phyloP scores from a whole-genome alignment of 495 filamentous ascomycete species.

The Penicillium flavigenum region DNA sequence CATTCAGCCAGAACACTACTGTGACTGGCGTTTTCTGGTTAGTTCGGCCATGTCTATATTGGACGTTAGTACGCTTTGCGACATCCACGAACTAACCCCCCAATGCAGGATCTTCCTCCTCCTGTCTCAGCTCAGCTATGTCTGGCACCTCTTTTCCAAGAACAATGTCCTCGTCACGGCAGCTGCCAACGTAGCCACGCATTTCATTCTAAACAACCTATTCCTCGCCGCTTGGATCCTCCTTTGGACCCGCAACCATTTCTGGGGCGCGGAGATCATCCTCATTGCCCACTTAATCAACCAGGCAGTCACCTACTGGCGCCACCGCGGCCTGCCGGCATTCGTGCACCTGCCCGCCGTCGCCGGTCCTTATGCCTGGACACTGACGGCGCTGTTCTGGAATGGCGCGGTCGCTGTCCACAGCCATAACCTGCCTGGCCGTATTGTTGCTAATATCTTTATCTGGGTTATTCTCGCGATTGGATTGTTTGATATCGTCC shows the following conservation, averaged over 20 bases:
- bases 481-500: conserved; percentile 67
- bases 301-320: conserved; percentile 74
- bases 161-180: conserved; percentile 57
- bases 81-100: conserved; percentile 3
- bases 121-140: conserved; percentile 71
- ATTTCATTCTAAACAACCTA: conserved; percentile 85
- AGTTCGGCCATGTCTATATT: neutral
- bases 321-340: conserved; percentile 62
- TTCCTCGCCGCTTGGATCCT: conserved; percentile 75
- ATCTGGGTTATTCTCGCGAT: conserved; percentile 79
- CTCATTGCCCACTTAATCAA: conserved; percentile 80
- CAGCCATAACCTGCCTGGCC: conserved; percentile 57
- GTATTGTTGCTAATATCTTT: conserved; percentile 79
- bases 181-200: conserved; percentile 74
- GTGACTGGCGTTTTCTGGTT: conserved; percentile 80
- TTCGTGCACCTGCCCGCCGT: conserved; percentile 73
- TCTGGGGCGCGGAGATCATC: conserved; percentile 70
- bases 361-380: conserved; percentile 79
- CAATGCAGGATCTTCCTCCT: conserved; percentile 66
- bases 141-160: conserved; percentile 70
- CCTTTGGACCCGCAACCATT: conserved; percentile 74
- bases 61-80: too few species aligned
- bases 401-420: conserved; percentile 76
- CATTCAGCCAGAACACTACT: conserved; percentile 70
- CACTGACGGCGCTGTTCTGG: conserved; percentile 80